Percentiles rank a stretch among this genome's conserved stretches.
These are phyloP conservation scores for carrot (Daucus carota) DNA, from an alignment of 129 eudicot genomes.

Conservation along the genomic window DH1_v3.0 NC_030386.2:25604001-25604500, in stretches of 20 bases:
- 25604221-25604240: slow-evolving; percentile 31
- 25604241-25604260: slow-evolving; percentile 89
- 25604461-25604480: slow-evolving; percentile 88
- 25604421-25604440: slow-evolving; percentile 56
- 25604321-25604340: slow-evolving; percentile 19
- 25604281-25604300: slow-evolving; percentile 78
- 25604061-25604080: background rate
- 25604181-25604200: background rate
- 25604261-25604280: slow-evolving; percentile 79
- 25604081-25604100: background rate
- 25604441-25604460: slow-evolving; percentile 97
- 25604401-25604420: background rate
- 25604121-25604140: background rate
- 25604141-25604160: background rate
- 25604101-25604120: background rate
- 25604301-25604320: slow-evolving; percentile 99
- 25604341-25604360: background rate
- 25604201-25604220: background rate
- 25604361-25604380: background rate
- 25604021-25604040: background rate
- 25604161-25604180: no score
- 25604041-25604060: background rate
- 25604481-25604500: slow-evolving; percentile 96
- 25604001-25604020: background rate
- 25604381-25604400: background rate